phyloP scores from a whole-genome alignment of 805 yeast species.

The Priceomyces fermenticarens region DNA sequence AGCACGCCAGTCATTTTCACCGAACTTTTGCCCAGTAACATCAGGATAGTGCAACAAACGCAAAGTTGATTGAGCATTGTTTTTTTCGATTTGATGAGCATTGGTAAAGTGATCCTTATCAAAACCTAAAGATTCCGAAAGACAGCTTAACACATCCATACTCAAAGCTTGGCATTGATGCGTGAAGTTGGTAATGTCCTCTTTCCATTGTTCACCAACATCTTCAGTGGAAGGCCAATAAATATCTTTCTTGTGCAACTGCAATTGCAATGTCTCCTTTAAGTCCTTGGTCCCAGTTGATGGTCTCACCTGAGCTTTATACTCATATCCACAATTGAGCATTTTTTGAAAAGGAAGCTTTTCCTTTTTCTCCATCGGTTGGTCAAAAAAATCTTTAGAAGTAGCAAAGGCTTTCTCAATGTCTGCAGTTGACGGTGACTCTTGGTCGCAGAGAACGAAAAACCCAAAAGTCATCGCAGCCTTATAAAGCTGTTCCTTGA shows the following conservation, averaged over 20 bases:
- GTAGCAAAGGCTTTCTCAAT: slow-evolving; percentile 23
- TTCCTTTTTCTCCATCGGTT: slow-evolving; percentile 19
- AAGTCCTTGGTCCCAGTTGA: slow-evolving; percentile 31
- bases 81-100: slow-evolving; percentile 21
- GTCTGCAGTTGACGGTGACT: slow-evolving; percentile 23
- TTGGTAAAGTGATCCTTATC: slow-evolving; percentile 21
- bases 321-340: slow-evolving; percentile 32
- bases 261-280: slow-evolving; percentile 30
- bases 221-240: slow-evolving; percentile 30
- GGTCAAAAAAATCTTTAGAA: slow-evolving; percentile 19
- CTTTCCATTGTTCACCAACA: slow-evolving; percentile 24
- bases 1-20: slow-evolving; percentile 28
- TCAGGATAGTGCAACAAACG: slow-evolving; percentile 30
- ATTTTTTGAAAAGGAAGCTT: slow-evolving; percentile 27
- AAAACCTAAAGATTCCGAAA: slow-evolving; percentile 28
- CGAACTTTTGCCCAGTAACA: slow-evolving; percentile 17
- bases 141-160: slow-evolving; percentile 17
- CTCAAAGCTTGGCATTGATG: slow-evolving; percentile 20
- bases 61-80: slow-evolving; percentile 31
- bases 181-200: slow-evolving; percentile 10
- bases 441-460: slow-evolving; percentile 27
- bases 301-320: slow-evolving; percentile 29
- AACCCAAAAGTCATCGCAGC: slow-evolving; percentile 30
- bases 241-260: slow-evolving; percentile 22
- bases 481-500: slow-evolving; percentile 22